These are phyloP conservation scores for Jackrogersella multiformis DNA, from an alignment of 495 filamentous ascomycete species.

Conservation along the genomic window DNA sequence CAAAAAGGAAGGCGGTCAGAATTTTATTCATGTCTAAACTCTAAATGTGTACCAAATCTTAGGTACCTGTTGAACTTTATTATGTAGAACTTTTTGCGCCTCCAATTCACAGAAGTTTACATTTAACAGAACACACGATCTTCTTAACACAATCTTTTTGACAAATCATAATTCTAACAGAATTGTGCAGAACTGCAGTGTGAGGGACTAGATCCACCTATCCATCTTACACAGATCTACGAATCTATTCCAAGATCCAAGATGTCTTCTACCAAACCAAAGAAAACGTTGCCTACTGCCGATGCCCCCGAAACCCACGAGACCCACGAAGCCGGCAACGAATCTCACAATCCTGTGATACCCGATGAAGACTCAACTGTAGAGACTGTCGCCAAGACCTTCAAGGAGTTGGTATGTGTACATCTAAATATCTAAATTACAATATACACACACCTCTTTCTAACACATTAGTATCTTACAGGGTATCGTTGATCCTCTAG, in stretches of 20 bases:
- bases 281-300: constrained; percentile 32
- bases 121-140: background rate
- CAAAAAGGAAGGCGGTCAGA: constrained; percentile 32
- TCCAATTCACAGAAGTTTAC: background rate
- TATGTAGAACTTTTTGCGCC: background rate
- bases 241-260: background rate
- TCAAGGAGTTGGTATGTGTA: constrained; percentile 72
- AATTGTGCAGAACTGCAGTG: too few relatives aligned
- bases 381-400: constrained; percentile 65
- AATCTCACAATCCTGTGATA: constrained; percentile 30
- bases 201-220: too few relatives aligned
- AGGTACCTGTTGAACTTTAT: background rate
- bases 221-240: background rate
- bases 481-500: constrained; percentile 86
- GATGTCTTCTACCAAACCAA: constrained; percentile 40
- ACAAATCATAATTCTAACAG: too few relatives aligned
- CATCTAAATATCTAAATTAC: background rate
- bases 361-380: constrained; percentile 29
- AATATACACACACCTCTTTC: constrained; percentile 7
- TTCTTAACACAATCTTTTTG: background rate
- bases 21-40: too few relatives aligned
- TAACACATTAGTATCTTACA: constrained; percentile 29
- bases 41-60: too few relatives aligned
- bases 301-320: background rate
- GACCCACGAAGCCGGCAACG: constrained; percentile 12